Conservation (phyloP, 345 rosid genomes). For the Eucalyptus erythrocorys region DNA sequence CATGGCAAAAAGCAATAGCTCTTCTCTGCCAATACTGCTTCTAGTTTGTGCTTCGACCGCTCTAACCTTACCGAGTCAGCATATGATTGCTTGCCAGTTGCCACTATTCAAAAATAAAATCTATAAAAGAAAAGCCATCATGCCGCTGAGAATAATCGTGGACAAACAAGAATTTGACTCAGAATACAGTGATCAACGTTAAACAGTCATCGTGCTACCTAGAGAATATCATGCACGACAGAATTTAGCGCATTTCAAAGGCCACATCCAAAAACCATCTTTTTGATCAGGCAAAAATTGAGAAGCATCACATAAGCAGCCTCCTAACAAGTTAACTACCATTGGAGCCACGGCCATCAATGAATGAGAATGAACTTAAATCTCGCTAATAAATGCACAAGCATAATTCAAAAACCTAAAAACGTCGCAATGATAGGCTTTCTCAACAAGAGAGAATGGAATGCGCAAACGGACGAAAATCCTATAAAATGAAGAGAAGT, state of each 20-base stretch:
- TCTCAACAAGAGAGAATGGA: not conserved
- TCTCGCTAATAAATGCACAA: not conserved
- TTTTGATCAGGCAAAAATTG: not conserved
- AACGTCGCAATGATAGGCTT: not conserved
- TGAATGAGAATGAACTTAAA: not conserved
- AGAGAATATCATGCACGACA: not conserved
- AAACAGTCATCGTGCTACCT: not conserved
- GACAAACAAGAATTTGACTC: not conserved
- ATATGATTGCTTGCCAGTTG: not conserved
- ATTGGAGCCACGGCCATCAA: not conserved
- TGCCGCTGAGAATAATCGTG: not conserved
- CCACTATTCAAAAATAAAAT: too few relatives aligned
- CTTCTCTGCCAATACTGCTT: not conserved
- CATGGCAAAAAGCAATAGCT: not conserved
- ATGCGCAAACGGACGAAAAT: not conserved
- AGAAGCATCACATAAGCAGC: not conserved
- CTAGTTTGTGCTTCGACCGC: not conserved
- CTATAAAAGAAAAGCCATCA: not conserved
- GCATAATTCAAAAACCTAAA: not conserved
- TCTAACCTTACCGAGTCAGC: not conserved
- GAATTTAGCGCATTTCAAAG: not conserved
- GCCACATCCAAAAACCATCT: not conserved
- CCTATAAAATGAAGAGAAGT: not conserved
- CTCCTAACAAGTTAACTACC: not conserved
- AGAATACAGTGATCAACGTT: not conserved